These are phyloP conservation scores for Salinomyces thailandicus DNA, from an alignment of 2,329 filamentous ascomycete genomes.

Conservation along the genomic window DNA sequence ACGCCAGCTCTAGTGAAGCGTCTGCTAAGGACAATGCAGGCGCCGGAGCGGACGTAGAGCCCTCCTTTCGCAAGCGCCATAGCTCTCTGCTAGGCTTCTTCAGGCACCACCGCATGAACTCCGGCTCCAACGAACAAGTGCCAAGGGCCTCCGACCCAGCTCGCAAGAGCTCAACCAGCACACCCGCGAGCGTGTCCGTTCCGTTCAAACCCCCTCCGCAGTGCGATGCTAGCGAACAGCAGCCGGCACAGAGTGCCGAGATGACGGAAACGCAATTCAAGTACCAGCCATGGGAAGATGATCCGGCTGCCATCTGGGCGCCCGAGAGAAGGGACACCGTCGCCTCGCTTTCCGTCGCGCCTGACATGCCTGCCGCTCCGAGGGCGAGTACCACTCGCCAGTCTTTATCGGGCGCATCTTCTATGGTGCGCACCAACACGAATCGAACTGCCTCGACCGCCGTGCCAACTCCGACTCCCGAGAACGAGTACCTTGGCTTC, in stretches of 20 bases:
- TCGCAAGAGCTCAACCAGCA: not conserved
- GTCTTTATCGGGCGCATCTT: not conserved
- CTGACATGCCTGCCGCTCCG: slow-evolving; percentile 3
- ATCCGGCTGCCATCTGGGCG: slow-evolving; percentile 21
- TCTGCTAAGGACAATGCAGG: slow-evolving; percentile 18
- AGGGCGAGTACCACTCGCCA: slow-evolving; percentile 1
- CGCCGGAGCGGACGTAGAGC: slow-evolving; percentile 16
- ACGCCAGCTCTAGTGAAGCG: slow-evolving; percentile 12
- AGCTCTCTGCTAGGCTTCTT: slow-evolving; percentile 21
- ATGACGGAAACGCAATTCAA: slow-evolving; percentile 7
- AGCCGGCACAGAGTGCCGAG: slow-evolving; percentile 1
- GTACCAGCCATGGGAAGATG: slow-evolving; percentile 20
- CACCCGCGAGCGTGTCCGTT: slow-evolving; percentile 3
- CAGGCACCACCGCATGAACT: slow-evolving; percentile 13
- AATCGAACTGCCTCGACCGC: slow-evolving; percentile 8
- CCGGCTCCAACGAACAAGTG: slow-evolving; percentile 11
- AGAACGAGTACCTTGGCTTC: slow-evolving; percentile 30
- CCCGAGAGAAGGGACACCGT: slow-evolving; percentile 14
- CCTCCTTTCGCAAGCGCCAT: slow-evolving; percentile 13
- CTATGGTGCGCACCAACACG: not conserved
- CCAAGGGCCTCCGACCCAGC: slow-evolving; percentile 1
- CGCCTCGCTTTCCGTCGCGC: slow-evolving; percentile 5
- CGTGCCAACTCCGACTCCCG: slow-evolving; percentile 19
- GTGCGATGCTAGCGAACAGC: slow-evolving; percentile 6
- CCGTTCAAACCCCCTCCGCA: slow-evolving; percentile 9